Conservation (phyloP, 164 flowering plant species). For the grape (Vitis vinifera) region DNA sequence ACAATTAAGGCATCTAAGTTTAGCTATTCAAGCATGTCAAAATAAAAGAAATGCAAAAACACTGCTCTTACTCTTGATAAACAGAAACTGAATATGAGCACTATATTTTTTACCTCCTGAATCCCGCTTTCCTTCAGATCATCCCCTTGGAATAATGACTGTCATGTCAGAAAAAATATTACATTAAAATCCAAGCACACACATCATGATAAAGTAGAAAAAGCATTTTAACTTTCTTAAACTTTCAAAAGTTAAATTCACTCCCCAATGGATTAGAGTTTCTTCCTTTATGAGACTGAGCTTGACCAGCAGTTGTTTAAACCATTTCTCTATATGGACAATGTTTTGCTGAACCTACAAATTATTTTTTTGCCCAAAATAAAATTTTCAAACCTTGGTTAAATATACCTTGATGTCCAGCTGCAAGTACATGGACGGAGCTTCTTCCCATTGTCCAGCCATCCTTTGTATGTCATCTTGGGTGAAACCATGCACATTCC, state of each 20-base stretch:
- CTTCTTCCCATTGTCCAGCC: slow-evolving; percentile 89
- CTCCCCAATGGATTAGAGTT: too few relatives aligned
- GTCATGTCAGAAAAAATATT: slow-evolving; percentile 30
- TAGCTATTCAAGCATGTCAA: slow-evolving; percentile 2
- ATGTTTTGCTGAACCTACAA: too few relatives aligned
- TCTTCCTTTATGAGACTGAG: too few relatives aligned
- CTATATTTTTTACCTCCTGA: slow-evolving; percentile 65
- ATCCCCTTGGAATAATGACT: slow-evolving; percentile 83
- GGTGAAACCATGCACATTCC: slow-evolving; percentile 90
- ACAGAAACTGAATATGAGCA: not conserved
- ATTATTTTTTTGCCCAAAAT: not conserved
- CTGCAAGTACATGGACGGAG: slow-evolving; percentile 77
- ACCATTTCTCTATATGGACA: too few relatives aligned
- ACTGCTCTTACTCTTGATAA: not conserved
- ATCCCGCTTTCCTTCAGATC: slow-evolving; percentile 68
- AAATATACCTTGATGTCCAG: slow-evolving; percentile 71
- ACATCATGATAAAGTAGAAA: not conserved
- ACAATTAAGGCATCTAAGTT: not conserved
- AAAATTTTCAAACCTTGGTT: not conserved
- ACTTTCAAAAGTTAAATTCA: too few relatives aligned
- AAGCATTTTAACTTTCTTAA: too few relatives aligned
- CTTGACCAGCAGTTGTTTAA: too few relatives aligned
- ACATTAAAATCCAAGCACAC: slow-evolving; percentile 7
- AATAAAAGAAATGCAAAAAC: not conserved
- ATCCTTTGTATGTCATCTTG: slow-evolving; percentile 68